These are phyloP conservation scores for Chytriomyces sp. DNA, from an alignment of 192 early-diverging fungal species.

Conservation along the genomic window DNA sequence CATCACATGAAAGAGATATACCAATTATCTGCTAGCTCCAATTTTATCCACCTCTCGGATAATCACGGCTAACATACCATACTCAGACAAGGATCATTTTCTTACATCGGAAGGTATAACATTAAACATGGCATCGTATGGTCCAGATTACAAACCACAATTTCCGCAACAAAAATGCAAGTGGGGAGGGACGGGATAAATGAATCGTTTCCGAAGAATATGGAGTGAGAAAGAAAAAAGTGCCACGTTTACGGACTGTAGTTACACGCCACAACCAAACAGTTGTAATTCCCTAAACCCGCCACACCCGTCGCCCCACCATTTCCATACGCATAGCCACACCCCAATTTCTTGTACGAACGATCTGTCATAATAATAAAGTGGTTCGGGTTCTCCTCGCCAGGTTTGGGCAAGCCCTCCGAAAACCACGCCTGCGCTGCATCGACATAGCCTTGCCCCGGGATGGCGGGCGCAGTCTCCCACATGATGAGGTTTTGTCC, in stretches of 20 bases:
- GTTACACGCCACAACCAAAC: not conserved
- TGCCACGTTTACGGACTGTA: not conserved
- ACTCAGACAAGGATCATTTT: too few species aligned
- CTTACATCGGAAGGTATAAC: too few species aligned
- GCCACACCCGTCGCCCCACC: not conserved
- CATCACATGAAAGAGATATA: too few species aligned
- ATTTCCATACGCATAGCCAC: not conserved
- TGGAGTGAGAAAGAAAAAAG: not conserved
- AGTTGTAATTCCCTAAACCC: not conserved
- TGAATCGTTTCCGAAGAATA: not conserved
- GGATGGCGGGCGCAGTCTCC: not conserved
- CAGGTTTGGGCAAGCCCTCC: not conserved
- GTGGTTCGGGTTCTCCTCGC: not conserved
- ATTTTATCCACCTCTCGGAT: too few species aligned
- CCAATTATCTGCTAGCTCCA: too few species aligned
- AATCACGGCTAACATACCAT: too few species aligned
- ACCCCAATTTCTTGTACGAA: not conserved
- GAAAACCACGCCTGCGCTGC: not conserved
- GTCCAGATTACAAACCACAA: too few species aligned
- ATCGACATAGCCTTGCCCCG: not conserved
- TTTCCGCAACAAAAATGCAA: not conserved
- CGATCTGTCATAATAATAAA: not conserved
- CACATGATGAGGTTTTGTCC: slow-evolving; percentile 6
- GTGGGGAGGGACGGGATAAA: not conserved
- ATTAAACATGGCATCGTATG: too few species aligned